Base-by-base conservation (phyloP, 192 early-diverging fungal genomes). In the Gryganskiella cystojenkinii region DNA sequence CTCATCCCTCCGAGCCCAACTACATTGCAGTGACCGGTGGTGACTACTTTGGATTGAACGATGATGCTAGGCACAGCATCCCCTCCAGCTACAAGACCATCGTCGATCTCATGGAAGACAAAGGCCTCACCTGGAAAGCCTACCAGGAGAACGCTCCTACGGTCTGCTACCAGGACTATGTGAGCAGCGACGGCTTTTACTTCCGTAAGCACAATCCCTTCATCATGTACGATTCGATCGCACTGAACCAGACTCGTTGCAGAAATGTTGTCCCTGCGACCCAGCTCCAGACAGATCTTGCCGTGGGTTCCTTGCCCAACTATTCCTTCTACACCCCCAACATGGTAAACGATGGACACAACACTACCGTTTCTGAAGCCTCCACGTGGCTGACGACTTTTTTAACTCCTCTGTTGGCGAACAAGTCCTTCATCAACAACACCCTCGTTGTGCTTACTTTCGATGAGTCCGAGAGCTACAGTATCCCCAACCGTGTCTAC, bases 141-240 rank as follows among this genome's bases (percentile, higher is more conserved):
- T 92, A 92, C 81, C 74, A 84, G 22, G 88, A 92, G 62, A 67
- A 79, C 61, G 89, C 89, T 67, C 89, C 89, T 24, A 60, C 7
- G 37, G 13, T 40, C 61, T 84, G 63, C 60, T 74, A 46, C 80
- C 81, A 58, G 34, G 79, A 58, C 25, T 52, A 56, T 20, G 45
- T 73, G 46, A 56, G 24, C 24, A 58, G n/a, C n/a, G n/a, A 61
- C 43, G 69, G 80, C 43, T 44, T 84, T 22, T 90, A 90, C 79
- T 57, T 74, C 56, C 81, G 93, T 59, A 94, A 93, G 68, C 93
- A 94, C 82, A 92, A 91, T 71, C 93, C 92, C 27, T 93, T 94
- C 80, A 85, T 91, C 40, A 84, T 84, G 22, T 90, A 89, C 52
- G 83, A 70, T 55, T 81, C 81, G 50, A 89, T 94, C 52, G 58